These are phyloP conservation scores for Clonostachys rhizophaga DNA, from an alignment of 2,329 filamentous ascomycete species.

Conservation along the genomic window DNA sequence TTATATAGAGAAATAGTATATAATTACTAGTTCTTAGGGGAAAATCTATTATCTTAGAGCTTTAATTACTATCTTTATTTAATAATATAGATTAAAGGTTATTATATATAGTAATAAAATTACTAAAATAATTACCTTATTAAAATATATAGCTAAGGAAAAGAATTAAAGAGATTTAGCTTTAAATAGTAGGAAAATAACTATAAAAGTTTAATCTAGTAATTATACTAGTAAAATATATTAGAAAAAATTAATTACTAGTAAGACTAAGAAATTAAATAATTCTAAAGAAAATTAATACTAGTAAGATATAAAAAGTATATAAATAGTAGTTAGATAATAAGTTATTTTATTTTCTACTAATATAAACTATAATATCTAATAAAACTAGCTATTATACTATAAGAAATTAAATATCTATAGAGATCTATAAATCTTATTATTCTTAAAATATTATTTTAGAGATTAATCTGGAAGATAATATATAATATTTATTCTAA, in stretches of 20 bases:
- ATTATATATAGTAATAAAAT: slow-evolving; percentile 3
- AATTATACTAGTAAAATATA: slow-evolving; percentile 2
- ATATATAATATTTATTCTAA: too few species aligned
- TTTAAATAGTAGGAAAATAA: slow-evolving; percentile 11
- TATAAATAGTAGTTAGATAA: not conserved
- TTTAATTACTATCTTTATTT: not conserved
- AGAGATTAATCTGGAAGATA: too few species aligned
- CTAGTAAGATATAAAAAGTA: not conserved
- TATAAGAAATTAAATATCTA: too few species aligned
- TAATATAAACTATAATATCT: too few species aligned
- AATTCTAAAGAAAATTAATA: not conserved
- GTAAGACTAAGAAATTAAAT: not conserved
- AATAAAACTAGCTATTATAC: too few species aligned
- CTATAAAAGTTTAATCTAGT: slow-evolving; percentile 13
- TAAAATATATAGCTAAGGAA: slow-evolving; percentile 1
- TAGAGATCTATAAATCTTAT: too few species aligned
- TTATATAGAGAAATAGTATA: not conserved
- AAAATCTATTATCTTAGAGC: not conserved
- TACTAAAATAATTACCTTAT: slow-evolving; percentile 4
- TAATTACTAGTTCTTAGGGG: not conserved
- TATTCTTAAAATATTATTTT: too few species aligned
- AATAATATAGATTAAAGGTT: not conserved
- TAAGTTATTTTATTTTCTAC: not conserved
- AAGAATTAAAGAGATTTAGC: not conserved
- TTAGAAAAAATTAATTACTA: not conserved